A percentile compares a stretch with the other conserved stretches of the same genome.
These are phyloP conservation scores for Massariosphaeria phaeospora DNA, from an alignment of 495 filamentous ascomycete genomes.

Conservation along the genomic window DNA sequence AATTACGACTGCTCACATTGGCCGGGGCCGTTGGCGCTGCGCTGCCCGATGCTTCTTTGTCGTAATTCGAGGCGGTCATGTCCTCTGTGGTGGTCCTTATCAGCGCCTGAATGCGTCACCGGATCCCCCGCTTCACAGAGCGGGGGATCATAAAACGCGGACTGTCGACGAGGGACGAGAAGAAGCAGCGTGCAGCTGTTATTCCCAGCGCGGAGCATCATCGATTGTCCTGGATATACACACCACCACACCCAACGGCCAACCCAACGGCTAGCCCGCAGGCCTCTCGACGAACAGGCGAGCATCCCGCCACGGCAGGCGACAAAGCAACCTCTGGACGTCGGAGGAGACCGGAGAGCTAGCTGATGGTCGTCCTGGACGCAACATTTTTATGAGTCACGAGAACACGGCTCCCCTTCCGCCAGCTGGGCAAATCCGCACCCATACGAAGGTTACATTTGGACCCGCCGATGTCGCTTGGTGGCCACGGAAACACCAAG, in stretches of 20 bases:
- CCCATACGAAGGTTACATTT: not conserved
- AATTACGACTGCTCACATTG: slow-evolving; percentile 24
- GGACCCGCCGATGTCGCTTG: slow-evolving; percentile 31
- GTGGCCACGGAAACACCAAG: not conserved
- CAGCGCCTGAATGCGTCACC: slow-evolving; percentile 20
- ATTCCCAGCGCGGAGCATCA: slow-evolving; percentile 2
- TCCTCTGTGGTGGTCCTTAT: slow-evolving; percentile 19
- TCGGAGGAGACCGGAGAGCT: slow-evolving; percentile 27
- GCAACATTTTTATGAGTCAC: slow-evolving; percentile 32
- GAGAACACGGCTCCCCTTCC: slow-evolving; percentile 22
- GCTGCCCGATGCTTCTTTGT: slow-evolving; percentile 29
- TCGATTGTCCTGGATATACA: no score
- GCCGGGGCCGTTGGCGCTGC: slow-evolving; percentile 3
- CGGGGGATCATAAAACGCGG: slow-evolving; percentile 1
- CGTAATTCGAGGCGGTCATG: slow-evolving; percentile 34
- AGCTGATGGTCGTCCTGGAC: slow-evolving; percentile 7
- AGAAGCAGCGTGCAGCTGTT: no score
- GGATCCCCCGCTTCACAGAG: slow-evolving; percentile 24
- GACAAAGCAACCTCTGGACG: not conserved
- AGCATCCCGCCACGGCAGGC: slow-evolving; percentile 6
- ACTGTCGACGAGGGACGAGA: slow-evolving; percentile 11
- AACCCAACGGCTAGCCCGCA: not conserved
- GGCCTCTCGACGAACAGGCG: slow-evolving; percentile 15
- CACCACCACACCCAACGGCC: not conserved
- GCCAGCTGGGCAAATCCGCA: no score